Base-by-base conservation (phyloP, 129 eudicot species). In the Tanacetum coccineum region DNA sequence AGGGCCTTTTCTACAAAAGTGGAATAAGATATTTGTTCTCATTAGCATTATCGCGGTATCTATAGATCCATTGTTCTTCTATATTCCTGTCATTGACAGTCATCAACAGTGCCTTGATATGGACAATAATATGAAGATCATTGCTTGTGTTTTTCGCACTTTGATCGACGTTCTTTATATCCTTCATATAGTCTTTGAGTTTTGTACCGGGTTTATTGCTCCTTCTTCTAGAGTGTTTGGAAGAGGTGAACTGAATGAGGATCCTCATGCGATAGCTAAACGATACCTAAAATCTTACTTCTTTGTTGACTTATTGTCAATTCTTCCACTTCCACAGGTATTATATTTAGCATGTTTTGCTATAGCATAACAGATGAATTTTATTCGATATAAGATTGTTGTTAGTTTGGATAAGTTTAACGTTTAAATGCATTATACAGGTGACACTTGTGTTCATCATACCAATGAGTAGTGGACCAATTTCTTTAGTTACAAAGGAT, bases 261-360 rank as follows among this genome's bases (percentile, higher is more conserved):
- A 91, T 73, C 75, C 81, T 53, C 69, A n/a, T 69, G 82, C 82
- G 36, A 91, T 91, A 49, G 90, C 95, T 7, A 83, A 78, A 63
- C 68, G 84, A 62, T 91, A 91, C 83, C 22, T 87, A 39, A 63
- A 63, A 52, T 73, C 88, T 58, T 83, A 83, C 85, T 91, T 91
- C 82, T 47, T 82, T 15, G 17, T 91, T 1, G 97, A 91, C 67
- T 20, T 87, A 59, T 68, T 91, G 48, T 74, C 96, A 12, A 68
- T 91, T 74, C 90, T 91, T 57, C 98, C 98, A 6, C 74, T 91
- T 62, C 96, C 98, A 51, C 97, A 91, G 94, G 96, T 89, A 80
- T 28, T 3, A 32, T 32, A 4, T 4, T 4, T 32, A 32, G 40
- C 6, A 0, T 32, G 40, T 32, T 32, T 5, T 32, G 32, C 40